Evolutionary conservation across 768 basidiomycete genomes (phyloP).

Genomic region (Kwoniella heveanensis): DNA sequence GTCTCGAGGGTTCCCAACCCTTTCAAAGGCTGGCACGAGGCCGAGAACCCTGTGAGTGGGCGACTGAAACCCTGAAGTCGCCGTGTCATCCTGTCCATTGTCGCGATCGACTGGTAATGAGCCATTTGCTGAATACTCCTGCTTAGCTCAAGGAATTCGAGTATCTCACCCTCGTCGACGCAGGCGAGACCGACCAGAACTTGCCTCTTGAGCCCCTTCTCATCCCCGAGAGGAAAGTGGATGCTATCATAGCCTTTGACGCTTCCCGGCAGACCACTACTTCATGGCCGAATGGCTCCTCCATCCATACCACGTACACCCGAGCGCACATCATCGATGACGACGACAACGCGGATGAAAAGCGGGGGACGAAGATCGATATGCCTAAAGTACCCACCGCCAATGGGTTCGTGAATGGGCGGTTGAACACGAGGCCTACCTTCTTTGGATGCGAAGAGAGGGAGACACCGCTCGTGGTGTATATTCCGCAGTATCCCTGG

Average conservation of each 20-base stretch:
- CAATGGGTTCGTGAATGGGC: slow-evolving; percentile 52
- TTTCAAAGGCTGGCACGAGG: slow-evolving; percentile 45
- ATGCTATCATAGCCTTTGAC: slow-evolving; percentile 76
- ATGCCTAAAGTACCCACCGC: slow-evolving; percentile 50
- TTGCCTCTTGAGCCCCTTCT: slow-evolving; percentile 73
- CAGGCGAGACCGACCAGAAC: slow-evolving; percentile 57
- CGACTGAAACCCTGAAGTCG: too few relatives aligned
- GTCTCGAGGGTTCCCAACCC: slow-evolving; percentile 54
- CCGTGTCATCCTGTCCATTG: too few relatives aligned
- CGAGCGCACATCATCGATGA: slow-evolving; percentile 28
- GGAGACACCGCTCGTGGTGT: slow-evolving; percentile 70
- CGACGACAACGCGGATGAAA: slow-evolving; percentile 21
- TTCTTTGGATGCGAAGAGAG: slow-evolving; percentile 53
- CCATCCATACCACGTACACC: slow-evolving; percentile 56
- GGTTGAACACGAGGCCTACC: slow-evolving; percentile 46
- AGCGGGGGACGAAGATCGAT: slow-evolving; percentile 18
- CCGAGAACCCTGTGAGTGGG: slow-evolving; percentile 44
- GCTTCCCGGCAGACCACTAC: slow-evolving; percentile 58
- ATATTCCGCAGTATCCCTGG: slow-evolving; percentile 71
- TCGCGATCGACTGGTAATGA: too few relatives aligned
- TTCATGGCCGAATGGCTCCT: slow-evolving; percentile 70
- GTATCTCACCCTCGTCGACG: slow-evolving; percentile 54
- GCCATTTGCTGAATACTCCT: too few relatives aligned
- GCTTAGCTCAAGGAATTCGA: slow-evolving; percentile 16
- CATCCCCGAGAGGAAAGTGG: slow-evolving; percentile 68